phyloP scores from a whole-genome alignment of 2,329 filamentous ascomycete genomes.

The Calonectria hongkongensis region DNA sequence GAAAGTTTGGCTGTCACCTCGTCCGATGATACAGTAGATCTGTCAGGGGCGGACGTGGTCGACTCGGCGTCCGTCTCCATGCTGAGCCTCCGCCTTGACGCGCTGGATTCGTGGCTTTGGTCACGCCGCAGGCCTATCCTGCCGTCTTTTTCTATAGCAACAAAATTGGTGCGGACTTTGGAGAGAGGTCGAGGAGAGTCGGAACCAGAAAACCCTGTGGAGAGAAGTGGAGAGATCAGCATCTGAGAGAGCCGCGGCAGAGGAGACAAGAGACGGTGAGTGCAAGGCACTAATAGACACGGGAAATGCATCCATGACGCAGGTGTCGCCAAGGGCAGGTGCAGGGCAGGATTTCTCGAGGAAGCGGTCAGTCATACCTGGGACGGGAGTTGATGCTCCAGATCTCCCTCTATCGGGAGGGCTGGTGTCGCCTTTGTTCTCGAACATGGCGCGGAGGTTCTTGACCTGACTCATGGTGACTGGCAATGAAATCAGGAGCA shows the following conservation, averaged over 20 bases:
- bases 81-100: conserved; percentile 61
- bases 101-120: conserved; percentile 61
- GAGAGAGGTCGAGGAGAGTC: conserved; percentile 80
- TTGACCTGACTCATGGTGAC: conserved; percentile 80
- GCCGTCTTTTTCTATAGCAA: conserved; percentile 81
- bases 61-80: conserved; percentile 59
- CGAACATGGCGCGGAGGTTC: conserved; percentile 88
- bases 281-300: conserved; percentile 28
- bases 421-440: conserved; percentile 80
- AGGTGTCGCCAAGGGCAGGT: conserved; percentile 38
- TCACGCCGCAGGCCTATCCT: conserved; percentile 71
- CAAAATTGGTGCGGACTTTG: conserved; percentile 84
- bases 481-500: conserved; percentile 56
- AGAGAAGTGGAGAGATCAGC: conserved; percentile 49
- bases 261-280: conserved; percentile 41
- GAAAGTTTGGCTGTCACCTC: conserved; percentile 50
- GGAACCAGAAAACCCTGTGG: conserved; percentile 59
- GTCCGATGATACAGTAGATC: conserved; percentile 54
- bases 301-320: conserved; percentile 36
- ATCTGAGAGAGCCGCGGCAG: conserved; percentile 37
- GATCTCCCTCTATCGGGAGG: conserved; percentile 82
- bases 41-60: conserved; percentile 62
- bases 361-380: conserved; percentile 51
- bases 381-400: conserved; percentile 64
- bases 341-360: conserved; percentile 34